These are phyloP conservation scores for Leccinellum albellum DNA, from an alignment of 768 basidiomycete species.

Conservation along the genomic window DNA sequence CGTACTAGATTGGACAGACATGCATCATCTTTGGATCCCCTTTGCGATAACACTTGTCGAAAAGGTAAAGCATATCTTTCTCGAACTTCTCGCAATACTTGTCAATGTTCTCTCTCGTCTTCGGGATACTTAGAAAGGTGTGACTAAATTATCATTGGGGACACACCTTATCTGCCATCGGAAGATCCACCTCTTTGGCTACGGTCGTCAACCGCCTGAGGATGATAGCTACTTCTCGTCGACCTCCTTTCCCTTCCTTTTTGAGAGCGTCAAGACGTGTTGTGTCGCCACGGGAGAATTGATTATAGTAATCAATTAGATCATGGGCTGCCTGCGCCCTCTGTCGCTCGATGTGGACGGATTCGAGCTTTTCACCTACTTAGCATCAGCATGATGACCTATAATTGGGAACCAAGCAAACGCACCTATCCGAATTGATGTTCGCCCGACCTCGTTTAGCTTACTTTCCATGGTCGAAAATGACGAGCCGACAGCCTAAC, in stretches of 20 bases:
- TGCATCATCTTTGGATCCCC: constrained; percentile 99
- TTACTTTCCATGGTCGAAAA: constrained; percentile 87
- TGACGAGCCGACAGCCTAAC: constrained; percentile 79
- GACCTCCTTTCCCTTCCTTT: constrained; percentile 86
- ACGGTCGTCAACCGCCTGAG: constrained; percentile 81
- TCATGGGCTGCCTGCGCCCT: constrained; percentile 93
- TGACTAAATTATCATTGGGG: neutral
- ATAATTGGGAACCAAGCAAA: neutral
- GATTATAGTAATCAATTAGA: constrained; percentile 90
- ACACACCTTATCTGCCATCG: constrained; percentile 72
- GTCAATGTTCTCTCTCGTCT: constrained; percentile 91
- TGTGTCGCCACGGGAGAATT: constrained; percentile 81
- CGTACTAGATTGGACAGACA: constrained; percentile 41
- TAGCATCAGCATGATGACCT: constrained; percentile 5
- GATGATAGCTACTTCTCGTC: constrained; percentile 84
- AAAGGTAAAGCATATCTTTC: constrained; percentile 95
- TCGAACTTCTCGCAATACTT: constrained; percentile 98
- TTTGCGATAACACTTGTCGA: constrained; percentile 93
- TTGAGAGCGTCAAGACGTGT: constrained; percentile 67
- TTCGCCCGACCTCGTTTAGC: constrained; percentile 90
- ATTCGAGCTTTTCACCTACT: constrained; percentile 91
- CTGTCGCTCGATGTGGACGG: constrained; percentile 86
- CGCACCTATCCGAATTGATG: constrained; percentile 87
- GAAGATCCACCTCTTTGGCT: constrained; percentile 90
- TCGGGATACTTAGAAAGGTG: neutral